A percentile compares a stretch with the other conserved stretches of the same genome.
Evolutionary conservation across 495 filamentous ascomycete species (phyloP).

Genomic region (Pyronema domesticum): DNA sequence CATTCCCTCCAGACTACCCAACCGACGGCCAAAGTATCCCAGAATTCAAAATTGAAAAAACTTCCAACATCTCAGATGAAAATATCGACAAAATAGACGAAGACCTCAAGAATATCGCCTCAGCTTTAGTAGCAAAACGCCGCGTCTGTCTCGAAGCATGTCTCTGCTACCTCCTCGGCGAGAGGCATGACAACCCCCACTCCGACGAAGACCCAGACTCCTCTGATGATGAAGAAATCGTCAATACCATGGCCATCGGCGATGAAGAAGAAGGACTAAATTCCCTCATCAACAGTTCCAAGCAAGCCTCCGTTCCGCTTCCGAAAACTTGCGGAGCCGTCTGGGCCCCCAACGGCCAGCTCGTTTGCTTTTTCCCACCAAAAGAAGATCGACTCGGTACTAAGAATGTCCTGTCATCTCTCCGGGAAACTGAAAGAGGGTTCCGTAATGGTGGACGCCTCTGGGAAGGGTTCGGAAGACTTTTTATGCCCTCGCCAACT

Average conservation of each 20-base stretch:
- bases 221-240: constrained; percentile 63
- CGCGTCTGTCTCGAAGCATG: constrained; percentile 69
- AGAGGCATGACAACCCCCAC: constrained; percentile 34
- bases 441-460: constrained; percentile 37
- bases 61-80: constrained; percentile 55
- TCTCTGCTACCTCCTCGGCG: constrained; percentile 68
- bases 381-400: constrained; percentile 39
- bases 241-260: constrained; percentile 1
- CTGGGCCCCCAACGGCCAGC: constrained; percentile 58
- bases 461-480: constrained; percentile 78
- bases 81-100: constrained; percentile 42
- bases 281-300: constrained; percentile 40
- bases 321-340: constrained; percentile 57
- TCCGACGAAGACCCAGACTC: constrained; percentile 50
- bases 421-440: constrained; percentile 43
- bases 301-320: constrained; percentile 58
- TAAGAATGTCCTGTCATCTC: constrained; percentile 36
- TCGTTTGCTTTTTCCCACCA: constrained; percentile 76
- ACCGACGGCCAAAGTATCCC: constrained; percentile 38
- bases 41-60: constrained; percentile 55
- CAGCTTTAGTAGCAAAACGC: constrained; percentile 46
- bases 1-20: constrained; percentile 66
- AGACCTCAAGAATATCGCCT: constrained; percentile 53
- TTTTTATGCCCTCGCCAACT: constrained; percentile 40
- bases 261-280: constrained; percentile 65